Base-by-base conservation (phyloP, 495 filamentous ascomycete species). In the Hyaloscypha hepaticicola region DNA sequence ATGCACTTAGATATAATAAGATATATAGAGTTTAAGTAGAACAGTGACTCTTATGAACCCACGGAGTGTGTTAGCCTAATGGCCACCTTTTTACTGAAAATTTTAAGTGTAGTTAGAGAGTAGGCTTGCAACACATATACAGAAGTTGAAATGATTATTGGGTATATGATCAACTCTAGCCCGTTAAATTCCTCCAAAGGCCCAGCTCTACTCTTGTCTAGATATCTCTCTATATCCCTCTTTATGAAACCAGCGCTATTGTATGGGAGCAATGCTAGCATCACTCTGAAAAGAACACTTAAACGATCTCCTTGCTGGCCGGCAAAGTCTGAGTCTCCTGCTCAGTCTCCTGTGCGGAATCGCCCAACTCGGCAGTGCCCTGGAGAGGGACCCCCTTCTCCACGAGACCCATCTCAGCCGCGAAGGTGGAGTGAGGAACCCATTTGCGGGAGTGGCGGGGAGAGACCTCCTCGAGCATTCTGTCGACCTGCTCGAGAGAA, bases 401-500 rank as follows among this genome's bases (percentile, higher is more conserved):
- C 48, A 78, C 29, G 7, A 66, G 28, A 45, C 75, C 76, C 83
- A 87, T 85, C 61, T 87, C 82, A 33, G 76, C 72, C 6, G 87
- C 88, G 66, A 88, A 92, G 28, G 90, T 94, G 59, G 78, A 77
- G 69, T 84, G 83, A 26, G 90, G 89, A 69, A 79, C 81, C 91
- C 91, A 93, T 70, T 82, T 84, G 73, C 79, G 72, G 58, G 88
- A 91, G 19, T 83, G 88, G 26, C 86, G 76, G n/a, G 91, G 87
- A 1, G 82, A 89, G 5, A 85, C 84, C 79, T 93, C 90, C 74
- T 92, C 91, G 81, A 96, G 84, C 91, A 94, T 93, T 77, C 86
- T 84, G 79, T 95, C 91, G 70, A 96, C 89, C 74, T 96, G 90
- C 79, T 96, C 91, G 53, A 95, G 89, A 21, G 89, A 88, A 22